phyloP scores from a whole-genome alignment of 2,329 filamentous ascomycete species.

The Xylariomycetidae sp. region DNA sequence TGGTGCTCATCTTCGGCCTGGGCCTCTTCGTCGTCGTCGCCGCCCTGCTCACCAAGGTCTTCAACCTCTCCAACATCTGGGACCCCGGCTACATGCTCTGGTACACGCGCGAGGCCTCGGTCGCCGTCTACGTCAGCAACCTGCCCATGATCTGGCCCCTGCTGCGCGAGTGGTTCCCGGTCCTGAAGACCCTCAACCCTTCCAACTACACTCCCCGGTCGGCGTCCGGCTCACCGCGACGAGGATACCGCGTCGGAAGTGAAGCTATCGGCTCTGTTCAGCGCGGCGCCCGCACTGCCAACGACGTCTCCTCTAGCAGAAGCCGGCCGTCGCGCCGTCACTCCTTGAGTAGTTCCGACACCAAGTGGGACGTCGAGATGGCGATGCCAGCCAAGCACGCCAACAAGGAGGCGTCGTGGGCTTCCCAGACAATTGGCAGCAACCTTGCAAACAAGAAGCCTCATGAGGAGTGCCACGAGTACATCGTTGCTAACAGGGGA shows the following conservation, averaged over 20 bases:
- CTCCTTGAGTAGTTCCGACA: conserved; percentile 1
- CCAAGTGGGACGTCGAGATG: background rate
- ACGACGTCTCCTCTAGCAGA: background rate
- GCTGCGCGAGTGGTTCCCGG: conserved; percentile 32
- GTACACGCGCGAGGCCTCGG: conserved; percentile 48
- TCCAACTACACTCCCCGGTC: background rate
- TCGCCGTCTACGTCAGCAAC: conserved; percentile 48
- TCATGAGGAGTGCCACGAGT: background rate
- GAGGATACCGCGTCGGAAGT: background rate
- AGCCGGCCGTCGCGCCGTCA: background rate
- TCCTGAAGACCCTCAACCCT: conserved; percentile 14
- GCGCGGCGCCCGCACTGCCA: background rate
- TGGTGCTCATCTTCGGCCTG: conserved; percentile 42
- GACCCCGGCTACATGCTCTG: conserved; percentile 37
- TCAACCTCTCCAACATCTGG: conserved; percentile 31
- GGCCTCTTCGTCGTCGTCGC: conserved; percentile 40
- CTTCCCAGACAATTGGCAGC: background rate
- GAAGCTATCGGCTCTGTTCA: background rate
- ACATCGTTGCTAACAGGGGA: background rate
- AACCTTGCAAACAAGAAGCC: background rate
- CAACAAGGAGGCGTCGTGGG: background rate
- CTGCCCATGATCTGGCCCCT: conserved; percentile 48
- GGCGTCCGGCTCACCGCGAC: background rate
- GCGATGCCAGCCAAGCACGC: background rate
- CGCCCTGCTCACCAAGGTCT: conserved; percentile 39